Evolutionary conservation across 148 eudicot species (phyloP).

Genomic region (Hydrangea macrophylla): DNA sequence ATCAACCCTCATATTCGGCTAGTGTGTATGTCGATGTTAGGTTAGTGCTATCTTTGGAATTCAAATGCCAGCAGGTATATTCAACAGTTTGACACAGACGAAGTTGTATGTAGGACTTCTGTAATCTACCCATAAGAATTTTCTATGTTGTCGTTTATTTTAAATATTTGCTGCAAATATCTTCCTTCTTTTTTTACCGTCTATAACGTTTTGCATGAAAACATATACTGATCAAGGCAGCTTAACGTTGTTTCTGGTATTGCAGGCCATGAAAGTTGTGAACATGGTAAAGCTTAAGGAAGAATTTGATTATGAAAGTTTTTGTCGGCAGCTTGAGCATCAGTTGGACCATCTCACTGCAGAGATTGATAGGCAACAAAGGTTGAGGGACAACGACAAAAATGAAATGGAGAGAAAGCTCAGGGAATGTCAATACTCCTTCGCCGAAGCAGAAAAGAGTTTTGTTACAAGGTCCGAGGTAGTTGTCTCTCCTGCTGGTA

Average conservation of each 20-base stretch:
- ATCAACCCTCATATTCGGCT: neutral
- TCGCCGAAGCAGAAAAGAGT: constrained; percentile 63
- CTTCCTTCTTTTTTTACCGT: neutral
- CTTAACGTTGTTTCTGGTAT: constrained; percentile 13
- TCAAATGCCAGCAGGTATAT: too few species aligned
- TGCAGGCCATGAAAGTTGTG: constrained; percentile 95
- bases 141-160: too few species aligned
- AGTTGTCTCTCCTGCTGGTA: constrained; percentile 29
- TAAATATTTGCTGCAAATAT: neutral
- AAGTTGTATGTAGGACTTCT: too few species aligned
- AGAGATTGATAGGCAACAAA: constrained; percentile 89
- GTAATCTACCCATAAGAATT: too few species aligned
- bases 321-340: constrained; percentile 82
- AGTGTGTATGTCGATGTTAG: neutral
- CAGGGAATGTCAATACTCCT: constrained; percentile 55
- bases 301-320: constrained; percentile 95
- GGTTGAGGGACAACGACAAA: constrained; percentile 60
- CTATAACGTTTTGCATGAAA: neutral
- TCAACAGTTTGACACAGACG: too few species aligned
- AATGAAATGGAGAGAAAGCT: constrained; percentile 65
- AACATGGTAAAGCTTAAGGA: constrained; percentile 87
- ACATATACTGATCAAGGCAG: neutral
- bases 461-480: constrained; percentile 86
- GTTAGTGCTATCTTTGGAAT: neutral
- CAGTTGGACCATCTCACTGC: constrained; percentile 76